Evolutionary conservation across 331 rosid species (phyloP), one percentile per base, ranked within the genome.

Genomic region (Malus hybrid): DNA sequence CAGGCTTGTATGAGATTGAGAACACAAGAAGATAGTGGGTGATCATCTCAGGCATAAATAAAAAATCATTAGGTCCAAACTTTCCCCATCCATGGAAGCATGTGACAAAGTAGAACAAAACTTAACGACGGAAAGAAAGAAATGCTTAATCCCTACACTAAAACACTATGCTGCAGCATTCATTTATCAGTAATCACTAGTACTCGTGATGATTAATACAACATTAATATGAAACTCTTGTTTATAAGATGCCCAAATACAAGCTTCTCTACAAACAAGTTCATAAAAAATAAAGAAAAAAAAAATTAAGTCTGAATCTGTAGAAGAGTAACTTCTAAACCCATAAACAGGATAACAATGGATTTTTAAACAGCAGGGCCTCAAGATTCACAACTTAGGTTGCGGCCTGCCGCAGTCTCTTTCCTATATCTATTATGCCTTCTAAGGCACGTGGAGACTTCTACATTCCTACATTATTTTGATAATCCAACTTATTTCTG

Each of bases 1-100:
- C 98, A 2, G 97, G 94, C 83, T 93, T 93, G 94, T 91, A 93
- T 19, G 96, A 91, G 28, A 91, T 91, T 4, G 98, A 93, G 83
- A 93, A 91, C 87, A 88, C 98, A 0, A 97, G 96, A 16, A 93
- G 87, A 83, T 93, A 93, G 69, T 88, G 92, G 93, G 82, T 36
- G 6, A 93, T 97, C 1, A 96, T 93, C 11, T 91, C 70, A 42
- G 1, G 2, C 7, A 69, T 5, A 33, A 15, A 2, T 32, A 26
- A 67, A 20, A 16, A 2, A 0, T 50, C 10, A 75, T 5, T n/a
- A 60, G 28, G 26, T 3, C 14, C 46, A 30, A 19, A 30, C 69
- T 28, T 48, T 13, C 15, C 6, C 26, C 58, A 46, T 14, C 61
- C 60, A 44, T 20, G n/a, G 55, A 28, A 42, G 1, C 36, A 70